Percentiles rank a stretch among this genome's conserved stretches.
phyloP scores from a whole-genome alignment of 179 eudicot genomes.

The Drosera spatulata region DNA sequence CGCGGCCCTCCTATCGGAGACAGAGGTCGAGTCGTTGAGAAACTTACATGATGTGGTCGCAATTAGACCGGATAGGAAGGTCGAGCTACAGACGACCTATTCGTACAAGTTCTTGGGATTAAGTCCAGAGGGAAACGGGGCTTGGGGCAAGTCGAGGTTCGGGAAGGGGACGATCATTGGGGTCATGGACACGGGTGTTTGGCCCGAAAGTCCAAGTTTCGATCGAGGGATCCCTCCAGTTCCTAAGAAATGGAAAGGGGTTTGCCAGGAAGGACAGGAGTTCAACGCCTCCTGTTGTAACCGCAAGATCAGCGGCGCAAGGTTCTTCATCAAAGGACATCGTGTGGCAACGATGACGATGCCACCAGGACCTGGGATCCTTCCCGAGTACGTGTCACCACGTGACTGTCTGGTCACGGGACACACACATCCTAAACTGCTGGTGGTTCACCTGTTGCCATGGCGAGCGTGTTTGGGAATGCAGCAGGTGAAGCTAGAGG shows the following conservation, averaged over 20 bases:
- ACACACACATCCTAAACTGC: slow-evolving; percentile 90
- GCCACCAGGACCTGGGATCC: slow-evolving; percentile 18
- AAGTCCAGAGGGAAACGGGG: slow-evolving; percentile 26
- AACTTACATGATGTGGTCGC: slow-evolving; percentile 42
- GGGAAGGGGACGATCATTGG: slow-evolving; percentile 79
- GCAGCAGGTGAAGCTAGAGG: slow-evolving; percentile 76
- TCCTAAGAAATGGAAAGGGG: slow-evolving; percentile 70
- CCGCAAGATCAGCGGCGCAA: slow-evolving; percentile 68
- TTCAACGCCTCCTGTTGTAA: slow-evolving; percentile 64
- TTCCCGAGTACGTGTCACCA: slow-evolving; percentile 51
- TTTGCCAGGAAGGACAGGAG: slow-evolving; percentile 72
- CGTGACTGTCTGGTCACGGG: slow-evolving; percentile 84
- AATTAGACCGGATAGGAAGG: slow-evolving; percentile 49
- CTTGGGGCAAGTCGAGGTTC: slow-evolving; percentile 47
- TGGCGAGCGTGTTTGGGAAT: slow-evolving; percentile 61
- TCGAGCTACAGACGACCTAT: slow-evolving; percentile 70
- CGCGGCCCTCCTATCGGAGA: slow-evolving; percentile 44
- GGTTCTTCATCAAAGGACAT: slow-evolving; percentile 84
- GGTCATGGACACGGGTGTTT: slow-evolving; percentile 80
- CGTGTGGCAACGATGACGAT: slow-evolving; percentile 33
- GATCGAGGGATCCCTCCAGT: slow-evolving; percentile 53
- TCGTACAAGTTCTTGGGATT: slow-evolving; percentile 79
- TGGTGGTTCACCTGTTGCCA: slow-evolving; percentile 41
- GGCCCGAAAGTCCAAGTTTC: slow-evolving; percentile 97
- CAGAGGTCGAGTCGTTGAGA: slow-evolving; percentile 39